phyloP scores from a whole-genome alignment of 805 yeast genomes.

The Candida insectorum region DNA sequence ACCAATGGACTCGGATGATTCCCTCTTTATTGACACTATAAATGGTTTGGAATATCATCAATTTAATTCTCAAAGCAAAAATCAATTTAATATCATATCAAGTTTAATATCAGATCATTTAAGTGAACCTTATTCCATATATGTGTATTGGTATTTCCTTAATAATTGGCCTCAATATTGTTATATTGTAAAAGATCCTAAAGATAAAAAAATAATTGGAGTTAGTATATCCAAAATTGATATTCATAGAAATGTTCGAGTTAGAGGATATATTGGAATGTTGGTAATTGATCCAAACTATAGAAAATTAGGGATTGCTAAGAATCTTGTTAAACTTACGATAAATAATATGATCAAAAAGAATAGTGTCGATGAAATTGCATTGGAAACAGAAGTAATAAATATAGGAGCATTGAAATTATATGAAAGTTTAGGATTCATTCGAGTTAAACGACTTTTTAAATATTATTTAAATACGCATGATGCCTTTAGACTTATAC shows the following conservation, averaged over 20 bases:
- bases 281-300: slow-evolving; percentile 71
- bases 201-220: slow-evolving; percentile 60
- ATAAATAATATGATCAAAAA: slow-evolving; percentile 62
- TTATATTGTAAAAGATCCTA: slow-evolving; percentile 47
- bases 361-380: slow-evolving; percentile 77
- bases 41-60: slow-evolving; percentile 13
- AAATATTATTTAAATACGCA: slow-evolving; percentile 89
- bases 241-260: slow-evolving; percentile 65
- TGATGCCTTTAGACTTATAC: slow-evolving; percentile 84
- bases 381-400: slow-evolving; percentile 86
- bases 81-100: slow-evolving; percentile 50
- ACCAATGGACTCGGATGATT: no score
- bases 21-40: neutral
- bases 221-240: slow-evolving; percentile 82
- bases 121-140: slow-evolving; percentile 91
- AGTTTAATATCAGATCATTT: slow-evolving; percentile 66
- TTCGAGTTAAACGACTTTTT: slow-evolving; percentile 70
- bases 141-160: slow-evolving; percentile 86
- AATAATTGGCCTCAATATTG: slow-evolving; percentile 90
- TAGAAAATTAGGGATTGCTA: slow-evolving; percentile 83
- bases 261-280: slow-evolving; percentile 96
- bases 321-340: slow-evolving; percentile 57
- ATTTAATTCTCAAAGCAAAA: slow-evolving; percentile 20
- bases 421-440: slow-evolving; percentile 74
- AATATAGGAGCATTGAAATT: slow-evolving; percentile 67